Evolutionary conservation across 2,329 filamentous ascomycete genomes (phyloP).

Genomic region (Neofusicoccum parvum): DNA sequence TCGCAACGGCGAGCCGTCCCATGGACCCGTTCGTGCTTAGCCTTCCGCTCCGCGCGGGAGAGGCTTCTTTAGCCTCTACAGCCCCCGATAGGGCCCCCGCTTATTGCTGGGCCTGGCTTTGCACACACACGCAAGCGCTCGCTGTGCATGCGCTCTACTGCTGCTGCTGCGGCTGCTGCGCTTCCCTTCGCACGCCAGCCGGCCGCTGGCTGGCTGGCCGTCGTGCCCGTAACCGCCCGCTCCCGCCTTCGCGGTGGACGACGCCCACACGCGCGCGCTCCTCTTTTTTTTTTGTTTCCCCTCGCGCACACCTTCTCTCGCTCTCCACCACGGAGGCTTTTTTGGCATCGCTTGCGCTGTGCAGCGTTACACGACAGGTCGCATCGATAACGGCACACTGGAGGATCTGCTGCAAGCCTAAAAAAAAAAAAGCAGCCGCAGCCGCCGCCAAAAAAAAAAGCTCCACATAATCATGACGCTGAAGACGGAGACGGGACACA

Average conservation of each 20-base stretch:
- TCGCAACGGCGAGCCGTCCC: constrained; percentile 10
- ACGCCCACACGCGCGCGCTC: not conserved
- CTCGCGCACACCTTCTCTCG: not conserved
- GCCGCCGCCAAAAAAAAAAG: not conserved
- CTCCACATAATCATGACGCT: not conserved
- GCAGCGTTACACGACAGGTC: constrained; percentile 1
- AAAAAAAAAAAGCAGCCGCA: not conserved
- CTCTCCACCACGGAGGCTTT: not conserved
- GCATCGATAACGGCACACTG: not conserved
- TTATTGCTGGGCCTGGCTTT: not conserved
- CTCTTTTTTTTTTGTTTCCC: not conserved
- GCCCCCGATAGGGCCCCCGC: not conserved
- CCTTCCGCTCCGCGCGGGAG: constrained; percentile 9
- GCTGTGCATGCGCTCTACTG: not conserved
- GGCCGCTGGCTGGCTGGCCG: not conserved
- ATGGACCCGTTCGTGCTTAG: constrained; percentile 1
- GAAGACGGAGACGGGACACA: not conserved
- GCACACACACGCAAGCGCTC: constrained; percentile 1
- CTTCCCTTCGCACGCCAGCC: not conserved
- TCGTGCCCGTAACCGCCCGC: not conserved
- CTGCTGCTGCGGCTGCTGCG: not conserved
- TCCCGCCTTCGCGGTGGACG: not conserved
- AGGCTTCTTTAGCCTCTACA: not conserved
- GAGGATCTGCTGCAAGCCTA: not conserved
- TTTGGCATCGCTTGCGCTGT: not conserved